Evolutionary conservation across 305 asterid genomes (phyloP).

Genomic region (Solanum chacoense): DNA sequence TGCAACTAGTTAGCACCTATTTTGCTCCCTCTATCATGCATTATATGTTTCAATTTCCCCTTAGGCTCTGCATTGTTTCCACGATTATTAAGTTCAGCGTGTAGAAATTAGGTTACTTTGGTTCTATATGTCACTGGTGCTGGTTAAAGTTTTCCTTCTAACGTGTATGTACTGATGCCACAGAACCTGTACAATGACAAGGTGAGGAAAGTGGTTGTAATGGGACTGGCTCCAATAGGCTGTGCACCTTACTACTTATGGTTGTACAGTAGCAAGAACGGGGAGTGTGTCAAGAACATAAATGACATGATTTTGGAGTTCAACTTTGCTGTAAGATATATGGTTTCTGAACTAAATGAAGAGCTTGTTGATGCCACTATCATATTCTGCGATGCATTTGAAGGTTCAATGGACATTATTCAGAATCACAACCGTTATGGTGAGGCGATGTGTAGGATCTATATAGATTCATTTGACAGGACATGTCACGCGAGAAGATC

Average conservation of each 20-base stretch:
- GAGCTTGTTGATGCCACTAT: conserved; percentile 50
- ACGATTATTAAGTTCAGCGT: background rate
- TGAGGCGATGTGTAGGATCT: conserved; percentile 18
- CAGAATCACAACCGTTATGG: conserved; percentile 56
- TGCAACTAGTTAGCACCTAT: background rate
- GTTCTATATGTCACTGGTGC: background rate
- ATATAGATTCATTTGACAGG: background rate
- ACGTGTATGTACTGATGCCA: background rate
- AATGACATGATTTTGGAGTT: conserved; percentile 74
- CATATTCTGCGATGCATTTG: conserved; percentile 76
- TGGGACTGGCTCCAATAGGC: conserved; percentile 91
- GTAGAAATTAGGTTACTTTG: background rate
- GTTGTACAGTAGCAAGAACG: conserved; percentile 40
- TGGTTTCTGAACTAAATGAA: conserved; percentile 48
- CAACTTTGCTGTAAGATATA: conserved; percentile 67
- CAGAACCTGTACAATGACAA: conserved; percentile 77
- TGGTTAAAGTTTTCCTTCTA: background rate
- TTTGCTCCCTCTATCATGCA: background rate
- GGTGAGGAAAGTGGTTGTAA: conserved; percentile 70
- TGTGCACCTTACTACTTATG: conserved; percentile 82
- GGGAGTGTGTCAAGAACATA: conserved; percentile 49
- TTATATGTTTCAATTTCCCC: background rate
- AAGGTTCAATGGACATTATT: conserved; percentile 82
- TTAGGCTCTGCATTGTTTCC: background rate
- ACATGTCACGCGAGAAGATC: background rate